phyloP scores from a whole-genome alignment of 2,329 filamentous ascomycete species.

The Colletotrichum sp. region DNA sequence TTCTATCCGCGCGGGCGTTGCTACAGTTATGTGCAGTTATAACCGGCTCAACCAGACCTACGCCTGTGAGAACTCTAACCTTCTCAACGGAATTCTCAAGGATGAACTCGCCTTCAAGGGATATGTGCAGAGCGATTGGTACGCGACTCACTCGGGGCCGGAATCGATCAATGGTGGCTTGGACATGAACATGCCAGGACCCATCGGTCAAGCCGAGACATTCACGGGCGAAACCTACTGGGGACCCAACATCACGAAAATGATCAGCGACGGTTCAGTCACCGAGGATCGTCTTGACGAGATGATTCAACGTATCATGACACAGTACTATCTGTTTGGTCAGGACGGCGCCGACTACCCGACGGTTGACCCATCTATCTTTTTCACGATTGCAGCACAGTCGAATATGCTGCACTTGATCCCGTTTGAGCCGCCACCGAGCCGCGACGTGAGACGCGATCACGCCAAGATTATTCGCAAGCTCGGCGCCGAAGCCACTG shows the following conservation, averaged over 20 bases:
- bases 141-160: conserved; percentile 76
- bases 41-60: conserved; percentile 74
- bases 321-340: conserved; percentile 62
- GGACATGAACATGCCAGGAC: conserved; percentile 83
- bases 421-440: conserved; percentile 44
- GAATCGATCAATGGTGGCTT: conserved; percentile 69
- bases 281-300: conserved; percentile 66
- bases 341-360: conserved; percentile 55
- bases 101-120: conserved; percentile 75
- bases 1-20: conserved; percentile 68
- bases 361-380: conserved; percentile 22
- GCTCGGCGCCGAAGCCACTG: conserved; percentile 60
- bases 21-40: conserved; percentile 75
- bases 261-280: conserved; percentile 59
- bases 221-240: conserved; percentile 61
- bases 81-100: conserved; percentile 69
- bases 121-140: conserved; percentile 68
- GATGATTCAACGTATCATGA: conserved; percentile 68
- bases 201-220: conserved; percentile 38
- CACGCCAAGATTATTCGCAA: conserved; percentile 65
- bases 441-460: conserved; percentile 57
- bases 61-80: conserved; percentile 66
- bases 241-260: conserved; percentile 64
- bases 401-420: neutral
- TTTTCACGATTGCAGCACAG: conserved; percentile 6